Evolutionary conservation across 1,284 basidiomycete species (phyloP), one percentile per base, ranked within the genome.

Genomic region (Trichosporon sp.): DNA sequence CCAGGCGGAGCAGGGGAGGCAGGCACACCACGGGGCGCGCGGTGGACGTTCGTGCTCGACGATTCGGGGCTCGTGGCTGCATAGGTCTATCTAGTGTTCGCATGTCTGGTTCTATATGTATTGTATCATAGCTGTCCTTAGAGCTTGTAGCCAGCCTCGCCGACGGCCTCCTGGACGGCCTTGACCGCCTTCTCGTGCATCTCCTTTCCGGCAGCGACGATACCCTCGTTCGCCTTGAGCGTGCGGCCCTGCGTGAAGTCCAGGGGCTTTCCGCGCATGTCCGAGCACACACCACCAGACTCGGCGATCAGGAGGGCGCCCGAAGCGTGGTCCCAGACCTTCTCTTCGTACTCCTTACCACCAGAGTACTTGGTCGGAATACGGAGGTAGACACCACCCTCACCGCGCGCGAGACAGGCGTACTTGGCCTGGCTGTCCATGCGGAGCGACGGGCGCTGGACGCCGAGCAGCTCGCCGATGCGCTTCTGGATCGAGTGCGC

Each of bases 371-470:
- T 80, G 6, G 89, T 90, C 0, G 96, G 96, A 82, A 97, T 90
- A 27, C 95, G 85, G 60, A 99, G 83, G 80, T 99, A 99, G 36
- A 89, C 87, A 13, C 89, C 88, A 1, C 93, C 93, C 67, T 96
- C 92, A 0, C 94, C 93, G 46, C 95, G 83, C 2, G 89, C 87
- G 16, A 98, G 86, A 72, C 88, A 89, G 32, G 89, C 88, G 74
- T 99, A 99, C 81, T 99, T 99, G 8, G 94, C 94, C 80, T 98
- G 95, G 77, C 90, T 93, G 79, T 99, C 96, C 93, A 99, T 97
- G 29, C 92, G 85, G n/a, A 89, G 65, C 59, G 73, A 75, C 83
- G 46, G 91, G 85, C 19, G 84, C 75, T 32, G 84, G 65, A 95
- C 86, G 14, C 85, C 85, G 29, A 97, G 83, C 3, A 89, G 73